Evolutionary conservation across 257 asterid genomes (phyloP), one percentile per base, ranked within the genome.

Genomic region (Eustoma russellianum): DNA sequence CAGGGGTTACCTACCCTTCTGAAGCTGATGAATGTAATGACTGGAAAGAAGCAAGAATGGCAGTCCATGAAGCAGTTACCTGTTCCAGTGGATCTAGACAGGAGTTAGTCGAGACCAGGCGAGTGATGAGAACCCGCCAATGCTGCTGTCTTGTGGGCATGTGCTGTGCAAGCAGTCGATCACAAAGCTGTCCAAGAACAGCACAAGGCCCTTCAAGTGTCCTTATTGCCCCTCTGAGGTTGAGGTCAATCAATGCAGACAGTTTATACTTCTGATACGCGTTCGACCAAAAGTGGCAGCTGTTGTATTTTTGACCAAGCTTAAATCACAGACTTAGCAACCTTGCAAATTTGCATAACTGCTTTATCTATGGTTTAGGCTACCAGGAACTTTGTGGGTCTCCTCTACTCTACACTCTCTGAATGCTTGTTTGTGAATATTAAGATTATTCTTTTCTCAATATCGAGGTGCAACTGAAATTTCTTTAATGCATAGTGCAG

Each of bases 221-320:
- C 96, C 97, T 2, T 87, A 87, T 58, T 91, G 97, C 59, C 98
- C 97, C 0, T 60, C 85, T 5, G 96, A 82, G 68, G 96, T 87
- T 47, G 87, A 80, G 71, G 86, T 86, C 46, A 92, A 83, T 75
- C 92, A 82, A 78, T 91, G 96, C 60, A 79, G 71, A 81, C 94
- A 77, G 68, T 75, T n/a, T 91, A 71, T 43, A 73, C 74, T 65
- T 91, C 77, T 90, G 74, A 79, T 71, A 34, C 53, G 41, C 38
- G 51, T 33, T 57, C 30, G 50, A 50, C 56, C 18, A 14, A 59
- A 30, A 2, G 43, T 41, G 35, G n/a, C 14, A 1, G 17, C 47
- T 55, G 63, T 56, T 51, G 59, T 38, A 24, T 34, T n/a, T 18
- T 17, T 50, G 19, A 19, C 12, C 12, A 38, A 5, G 43, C 43